Conservation (phyloP, 192 early-diverging fungal genomes). For the Gonapodya prolifera region DNA sequence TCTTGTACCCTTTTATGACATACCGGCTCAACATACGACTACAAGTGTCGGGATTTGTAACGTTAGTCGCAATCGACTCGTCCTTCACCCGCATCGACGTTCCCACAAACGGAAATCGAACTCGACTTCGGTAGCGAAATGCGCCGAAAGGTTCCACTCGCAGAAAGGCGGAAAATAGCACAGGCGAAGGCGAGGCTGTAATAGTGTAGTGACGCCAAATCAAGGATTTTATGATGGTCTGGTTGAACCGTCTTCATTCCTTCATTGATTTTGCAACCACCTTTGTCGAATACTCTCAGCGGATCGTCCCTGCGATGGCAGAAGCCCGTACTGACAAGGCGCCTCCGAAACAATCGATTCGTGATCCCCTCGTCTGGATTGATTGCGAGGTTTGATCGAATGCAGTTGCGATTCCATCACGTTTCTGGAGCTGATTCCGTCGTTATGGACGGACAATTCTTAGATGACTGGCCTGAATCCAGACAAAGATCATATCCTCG, state of each 20-base stretch:
- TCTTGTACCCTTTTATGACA: too few species aligned
- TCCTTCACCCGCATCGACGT: not conserved
- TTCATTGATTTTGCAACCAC: not conserved
- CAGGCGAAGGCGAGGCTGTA: too few species aligned
- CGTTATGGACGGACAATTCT: not conserved
- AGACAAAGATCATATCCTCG: conserved; percentile 66
- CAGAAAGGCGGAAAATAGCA: not conserved
- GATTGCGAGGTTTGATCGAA: conserved; percentile 47
- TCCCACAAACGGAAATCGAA: not conserved
- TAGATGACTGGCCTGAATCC: conserved; percentile 69
- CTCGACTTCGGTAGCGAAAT: not conserved
- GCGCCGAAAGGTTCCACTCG: not conserved
- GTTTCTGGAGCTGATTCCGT: not conserved
- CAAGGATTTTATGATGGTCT: too few species aligned
- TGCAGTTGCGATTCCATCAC: not conserved
- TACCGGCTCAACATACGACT: too few species aligned
- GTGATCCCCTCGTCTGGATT: conserved; percentile 67
- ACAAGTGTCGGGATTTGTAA: not conserved
- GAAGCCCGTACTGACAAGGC: not conserved
- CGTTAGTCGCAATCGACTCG: not conserved
- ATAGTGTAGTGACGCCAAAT: too few species aligned
- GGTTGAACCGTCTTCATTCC: too few species aligned
- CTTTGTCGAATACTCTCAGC: too few species aligned
- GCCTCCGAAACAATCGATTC: conserved; percentile 17
- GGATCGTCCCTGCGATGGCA: not conserved